Base-by-base conservation (phyloP, 1,284 basidiomycete species). In the Sporisorium graminicola region DNA sequence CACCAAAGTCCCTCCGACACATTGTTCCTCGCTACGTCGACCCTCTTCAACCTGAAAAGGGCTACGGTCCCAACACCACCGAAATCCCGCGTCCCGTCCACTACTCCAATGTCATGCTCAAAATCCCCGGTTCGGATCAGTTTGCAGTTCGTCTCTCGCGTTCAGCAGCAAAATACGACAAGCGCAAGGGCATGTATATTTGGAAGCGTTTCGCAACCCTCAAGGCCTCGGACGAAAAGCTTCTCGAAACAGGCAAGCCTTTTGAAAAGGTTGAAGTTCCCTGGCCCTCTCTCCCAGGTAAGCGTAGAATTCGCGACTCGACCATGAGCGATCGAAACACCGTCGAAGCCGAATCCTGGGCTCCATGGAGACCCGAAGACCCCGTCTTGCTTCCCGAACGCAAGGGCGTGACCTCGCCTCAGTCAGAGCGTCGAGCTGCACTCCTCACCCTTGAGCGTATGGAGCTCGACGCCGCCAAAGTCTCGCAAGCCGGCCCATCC, bases 51-150 rank as follows among this genome's bases (percentile, higher is more conserved):
- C 69, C 72, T 3, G 78, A 80, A 13, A 84, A 82, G 67, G 82
- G 82, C 13, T 80, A 74, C 53, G 78, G 76, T 13, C 74, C 71
- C 50, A 85, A 84, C 44, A 67, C 77, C 13, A 76, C 75, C 29
- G 64, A 75, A 26, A 65, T 85, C 29, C 77, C 80, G 5, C 74
- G 81, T 29, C 80, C 84, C 31, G 73, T 85, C 7, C 83, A 84
- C 72, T 85, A 85, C 68, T 82, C 80, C n/a, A 84, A 85, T 51
- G 67, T 85, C 52, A 75, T 77, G 78, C 81, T 85, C 70, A 83
- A 82, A 58, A 71, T 85, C n/a, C 82, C 82, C 5, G 76, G 77
- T 53, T 58, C 78, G 16, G 74, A 82, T 44, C 64, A 68, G 42
- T 84, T 65, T 47, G 82, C 82, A 14, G 75, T 77, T 18, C 73